Evolutionary conservation across 305 asterid genomes (phyloP), one percentile per base, ranked within the genome.

Genomic region (Solanum hybrid): DNA sequence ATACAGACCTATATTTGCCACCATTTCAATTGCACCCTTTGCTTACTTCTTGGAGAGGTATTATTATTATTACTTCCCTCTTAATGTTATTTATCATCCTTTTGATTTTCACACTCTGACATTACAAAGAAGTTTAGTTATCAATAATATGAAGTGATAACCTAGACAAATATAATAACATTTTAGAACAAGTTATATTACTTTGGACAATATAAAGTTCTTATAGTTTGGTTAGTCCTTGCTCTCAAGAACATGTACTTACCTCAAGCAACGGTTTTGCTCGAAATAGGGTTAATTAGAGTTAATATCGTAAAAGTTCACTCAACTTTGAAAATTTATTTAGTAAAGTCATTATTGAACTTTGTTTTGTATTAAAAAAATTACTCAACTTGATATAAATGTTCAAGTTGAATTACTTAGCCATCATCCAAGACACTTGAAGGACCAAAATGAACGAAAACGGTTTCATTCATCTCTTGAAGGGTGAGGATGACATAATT

Each of bases 31-130:
- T 24, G 90, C 92, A 26, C 98, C 99, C 9, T 90, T 96, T 32
- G 99, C 99, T 88, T 95, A 90, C 91, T 94, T 95, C 90, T 29
- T 91, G 42, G 99, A 97, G 92, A 95, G 99, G 99, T 97, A 77
- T 75, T 75, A 72, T 71, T 69, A 69, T 24, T 24, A 24, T 46
- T 46, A 69, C 24, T 73, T 75, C 37, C 32, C 37, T 75, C n/a
- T 31, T 73, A 3, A 14, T 29, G 6, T 75, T 75, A 75, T 75
- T 75, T 31, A 29, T 31, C 79, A 8, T 77, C 27, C 5, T 77
- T 34, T 77, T 17, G 20, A 1, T 32, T 7, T 32, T 17, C 10
- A 16, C 42, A 34, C 82, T 14, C 12, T 14, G n/a, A 3, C 26
- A 32, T 17, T 20, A 17, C 14, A 77, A 77, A 32, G 24, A 77